Conservation (phyloP, 768 basidiomycete species). For the Mycena rebaudengoi region DNA sequence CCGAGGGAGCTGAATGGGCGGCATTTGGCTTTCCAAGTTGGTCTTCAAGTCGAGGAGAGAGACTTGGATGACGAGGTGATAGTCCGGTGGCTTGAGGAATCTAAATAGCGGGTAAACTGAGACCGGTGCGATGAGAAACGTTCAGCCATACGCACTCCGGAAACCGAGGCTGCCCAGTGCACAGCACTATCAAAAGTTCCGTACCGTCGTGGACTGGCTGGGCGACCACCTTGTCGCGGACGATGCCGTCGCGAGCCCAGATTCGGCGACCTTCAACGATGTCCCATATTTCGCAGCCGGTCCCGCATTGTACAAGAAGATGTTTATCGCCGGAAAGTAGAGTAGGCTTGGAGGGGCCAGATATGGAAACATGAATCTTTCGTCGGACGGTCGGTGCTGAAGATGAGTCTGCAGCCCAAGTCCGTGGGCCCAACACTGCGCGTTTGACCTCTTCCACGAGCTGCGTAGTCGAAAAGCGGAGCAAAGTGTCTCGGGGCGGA, state of each 20-base stretch:
- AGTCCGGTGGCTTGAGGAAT: neutral
- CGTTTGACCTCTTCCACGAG: conserved; percentile 7
- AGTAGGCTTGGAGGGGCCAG: neutral
- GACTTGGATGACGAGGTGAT: neutral
- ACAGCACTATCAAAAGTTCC: neutral
- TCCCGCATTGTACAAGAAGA: neutral
- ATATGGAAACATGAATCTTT: neutral
- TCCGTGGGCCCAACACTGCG: conserved; percentile 5
- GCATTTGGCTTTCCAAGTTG: neutral
- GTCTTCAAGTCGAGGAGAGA: conserved; percentile 1
- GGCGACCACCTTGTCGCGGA: neutral
- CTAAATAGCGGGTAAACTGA: conserved; percentile 2
- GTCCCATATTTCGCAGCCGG: conserved; percentile 14
- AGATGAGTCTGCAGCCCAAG: conserved; percentile 8
- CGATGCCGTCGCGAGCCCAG: conserved; percentile 2
- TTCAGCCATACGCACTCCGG: neutral
- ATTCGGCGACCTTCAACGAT: neutral
- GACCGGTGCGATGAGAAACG: neutral
- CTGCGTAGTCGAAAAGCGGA: neutral
- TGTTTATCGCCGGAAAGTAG: conserved; percentile 5
- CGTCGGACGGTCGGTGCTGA: neutral
- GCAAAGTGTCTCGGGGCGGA: neutral
- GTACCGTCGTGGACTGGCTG: neutral
- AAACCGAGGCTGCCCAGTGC: neutral
- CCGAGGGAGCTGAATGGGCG: neutral